A percentile compares a stretch with the other conserved stretches of the same genome.
Evolutionary conservation across 305 asterid genomes (phyloP).

Genomic region (Rubia tinctorum): DNA sequence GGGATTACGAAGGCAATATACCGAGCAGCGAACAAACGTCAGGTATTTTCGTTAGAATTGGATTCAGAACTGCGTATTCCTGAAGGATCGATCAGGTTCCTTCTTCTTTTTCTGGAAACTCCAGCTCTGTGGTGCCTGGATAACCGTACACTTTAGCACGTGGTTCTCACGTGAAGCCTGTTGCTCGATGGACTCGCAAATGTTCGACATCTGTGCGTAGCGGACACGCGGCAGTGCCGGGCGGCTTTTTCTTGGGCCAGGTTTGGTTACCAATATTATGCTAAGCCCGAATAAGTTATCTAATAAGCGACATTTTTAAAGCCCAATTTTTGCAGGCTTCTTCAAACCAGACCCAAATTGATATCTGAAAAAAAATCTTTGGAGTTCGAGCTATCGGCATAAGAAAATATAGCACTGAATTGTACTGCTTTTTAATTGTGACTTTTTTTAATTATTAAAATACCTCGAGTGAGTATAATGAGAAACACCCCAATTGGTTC

Average conservation of each 20-base stretch:
- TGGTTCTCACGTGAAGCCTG: conserved; percentile 5
- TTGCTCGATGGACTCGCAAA: not conserved
- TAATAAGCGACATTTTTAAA: not conserved
- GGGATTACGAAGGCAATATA: not conserved
- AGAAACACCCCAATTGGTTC: too few species aligned
- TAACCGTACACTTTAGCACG: conserved; percentile 10
- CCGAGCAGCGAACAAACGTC: too few species aligned
- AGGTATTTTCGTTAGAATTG: not conserved
- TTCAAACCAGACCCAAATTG: not conserved
- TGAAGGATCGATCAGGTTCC: conserved; percentile 4
- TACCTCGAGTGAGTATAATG: too few species aligned
- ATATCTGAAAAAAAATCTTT: not conserved
- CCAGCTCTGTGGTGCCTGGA: not conserved
- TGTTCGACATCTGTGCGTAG: conserved; percentile 2
- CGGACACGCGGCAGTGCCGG: conserved; percentile 1
- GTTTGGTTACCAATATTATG: not conserved
- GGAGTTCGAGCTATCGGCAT: too few species aligned
- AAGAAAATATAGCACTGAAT: too few species aligned
- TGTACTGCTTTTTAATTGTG: too few species aligned
- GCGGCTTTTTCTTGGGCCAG: not conserved
- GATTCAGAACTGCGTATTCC: not conserved
- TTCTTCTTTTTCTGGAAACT: not conserved
- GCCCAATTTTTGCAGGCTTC: not conserved
- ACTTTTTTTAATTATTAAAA: too few species aligned
- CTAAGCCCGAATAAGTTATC: not conserved